Conservation (phyloP, 2,329 filamentous ascomycete species). For the Penicillium sp. region DNA sequence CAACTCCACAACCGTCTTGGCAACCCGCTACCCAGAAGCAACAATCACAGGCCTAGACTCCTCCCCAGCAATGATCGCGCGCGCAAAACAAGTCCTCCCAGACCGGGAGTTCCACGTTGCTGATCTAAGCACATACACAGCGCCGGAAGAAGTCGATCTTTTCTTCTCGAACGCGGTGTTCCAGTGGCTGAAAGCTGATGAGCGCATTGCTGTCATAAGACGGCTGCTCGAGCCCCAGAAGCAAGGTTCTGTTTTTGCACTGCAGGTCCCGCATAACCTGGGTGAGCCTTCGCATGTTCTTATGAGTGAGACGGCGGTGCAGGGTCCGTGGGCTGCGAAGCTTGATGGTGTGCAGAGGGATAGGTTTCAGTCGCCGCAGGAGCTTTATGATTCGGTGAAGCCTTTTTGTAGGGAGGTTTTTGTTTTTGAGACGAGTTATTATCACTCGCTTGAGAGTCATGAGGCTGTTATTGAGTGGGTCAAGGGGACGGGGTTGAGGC, state of each 20-base stretch:
- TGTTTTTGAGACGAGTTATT: slow-evolving; percentile 57
- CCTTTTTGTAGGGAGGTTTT: slow-evolving; percentile 47
- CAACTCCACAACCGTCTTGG: slow-evolving; percentile 56
- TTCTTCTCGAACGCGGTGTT: slow-evolving; percentile 60
- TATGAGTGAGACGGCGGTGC: slow-evolving; percentile 50
- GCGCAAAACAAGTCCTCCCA: slow-evolving; percentile 46
- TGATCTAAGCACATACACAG: slow-evolving; percentile 47
- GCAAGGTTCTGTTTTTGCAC: slow-evolving; percentile 52
- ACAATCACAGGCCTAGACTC: slow-evolving; percentile 55
- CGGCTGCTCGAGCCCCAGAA: slow-evolving; percentile 44
- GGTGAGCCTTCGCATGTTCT: slow-evolving; percentile 49
- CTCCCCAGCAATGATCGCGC: slow-evolving; percentile 56
- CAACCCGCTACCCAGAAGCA: slow-evolving; percentile 49
- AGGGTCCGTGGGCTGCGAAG: slow-evolving; percentile 41
- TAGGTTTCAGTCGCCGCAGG: slow-evolving; percentile 48
- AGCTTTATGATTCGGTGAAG: slow-evolving; percentile 52
- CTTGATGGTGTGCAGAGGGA: slow-evolving; percentile 44
- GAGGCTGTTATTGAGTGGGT: slow-evolving; percentile 60
- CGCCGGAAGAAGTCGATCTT: slow-evolving; percentile 41
- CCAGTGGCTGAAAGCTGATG: slow-evolving; percentile 53
- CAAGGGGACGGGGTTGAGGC: slow-evolving; percentile 56
- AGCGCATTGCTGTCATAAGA: slow-evolving; percentile 49
- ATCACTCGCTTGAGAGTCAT: slow-evolving; percentile 52
- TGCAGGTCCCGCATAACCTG: slow-evolving; percentile 57
- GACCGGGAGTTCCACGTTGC: slow-evolving; percentile 47